Conservation (phyloP, 306 rosid species). For the Lathyrus sativus region DNA sequence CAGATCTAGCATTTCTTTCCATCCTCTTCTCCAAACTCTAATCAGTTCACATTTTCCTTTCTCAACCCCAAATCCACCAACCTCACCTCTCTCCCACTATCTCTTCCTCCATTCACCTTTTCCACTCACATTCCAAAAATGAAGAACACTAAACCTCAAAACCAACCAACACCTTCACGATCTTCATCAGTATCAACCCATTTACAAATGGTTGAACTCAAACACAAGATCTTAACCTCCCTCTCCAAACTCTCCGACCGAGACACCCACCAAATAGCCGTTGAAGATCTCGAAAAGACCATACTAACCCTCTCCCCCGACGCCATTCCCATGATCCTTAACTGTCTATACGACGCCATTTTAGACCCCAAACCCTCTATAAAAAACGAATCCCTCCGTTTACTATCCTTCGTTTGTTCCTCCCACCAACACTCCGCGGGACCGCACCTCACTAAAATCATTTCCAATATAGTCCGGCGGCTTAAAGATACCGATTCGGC, state of each 20-base stretch:
- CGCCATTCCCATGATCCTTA: conserved; percentile 79
- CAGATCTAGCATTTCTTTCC: conserved; percentile 23
- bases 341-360: conserved; percentile 80
- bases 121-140: conserved; percentile 13
- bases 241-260: conserved; percentile 90
- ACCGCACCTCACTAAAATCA: conserved; percentile 74
- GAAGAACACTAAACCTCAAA: conserved; percentile 58
- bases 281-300: conserved; percentile 79
- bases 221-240: conserved; percentile 81
- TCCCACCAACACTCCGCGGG: conserved; percentile 62
- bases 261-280: conserved; percentile 93
- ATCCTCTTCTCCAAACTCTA: neutral
- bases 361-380: conserved; percentile 86
- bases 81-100: neutral
- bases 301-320: conserved; percentile 64
- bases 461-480: conserved; percentile 61
- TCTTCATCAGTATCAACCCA: conserved; percentile 74
- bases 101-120: neutral
- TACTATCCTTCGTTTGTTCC: conserved; percentile 63
- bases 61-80: neutral
- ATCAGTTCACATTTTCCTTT: conserved; percentile 28
- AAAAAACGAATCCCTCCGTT: conserved; percentile 73
- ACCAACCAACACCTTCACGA: conserved; percentile 42
- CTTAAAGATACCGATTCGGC: conserved; percentile 83
- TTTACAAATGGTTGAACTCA: conserved; percentile 90